These are phyloP conservation scores for Lentinus polychrous DNA, from an alignment of 1,284 basidiomycete species.

Conservation along the genomic window DNA sequence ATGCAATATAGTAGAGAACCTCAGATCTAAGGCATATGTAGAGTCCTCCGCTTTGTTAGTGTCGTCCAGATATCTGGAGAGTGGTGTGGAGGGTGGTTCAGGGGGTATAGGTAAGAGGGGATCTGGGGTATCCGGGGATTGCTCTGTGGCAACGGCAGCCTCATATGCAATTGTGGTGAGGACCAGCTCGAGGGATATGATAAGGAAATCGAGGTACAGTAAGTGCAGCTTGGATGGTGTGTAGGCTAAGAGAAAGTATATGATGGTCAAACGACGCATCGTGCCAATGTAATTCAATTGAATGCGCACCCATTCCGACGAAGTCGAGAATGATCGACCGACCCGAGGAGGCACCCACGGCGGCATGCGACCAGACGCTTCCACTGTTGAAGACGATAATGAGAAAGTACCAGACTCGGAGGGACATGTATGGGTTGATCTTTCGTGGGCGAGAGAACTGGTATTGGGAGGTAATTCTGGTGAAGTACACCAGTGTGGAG, in stretches of 20 bases:
- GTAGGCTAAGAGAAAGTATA: constrained; percentile 35
- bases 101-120: constrained; percentile 24
- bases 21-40: constrained; percentile 56
- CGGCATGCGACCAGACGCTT: constrained; percentile 54
- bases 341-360: constrained; percentile 41
- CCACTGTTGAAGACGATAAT: constrained; percentile 51
- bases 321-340: constrained; percentile 66
- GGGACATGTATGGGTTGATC: constrained; percentile 48
- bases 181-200: constrained; percentile 56
- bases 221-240: constrained; percentile 56
- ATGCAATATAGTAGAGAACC: constrained; percentile 40
- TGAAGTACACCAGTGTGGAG: constrained; percentile 48
- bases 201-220: constrained; percentile 56
- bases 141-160: constrained; percentile 31
- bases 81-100: constrained; percentile 21
- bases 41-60: constrained; percentile 22
- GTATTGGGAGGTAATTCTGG: constrained; percentile 52
- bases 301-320: constrained; percentile 61
- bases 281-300: not conserved
- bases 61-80: constrained; percentile 19
- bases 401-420: constrained; percentile 58
- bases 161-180: constrained; percentile 65
- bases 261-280: constrained; percentile 4
- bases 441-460: constrained; percentile 60
- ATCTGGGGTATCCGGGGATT: constrained; percentile 27